Evolutionary conservation across 2,329 filamentous ascomycete species (phyloP).

Genomic region (Colletotrichum acutatum): DNA sequence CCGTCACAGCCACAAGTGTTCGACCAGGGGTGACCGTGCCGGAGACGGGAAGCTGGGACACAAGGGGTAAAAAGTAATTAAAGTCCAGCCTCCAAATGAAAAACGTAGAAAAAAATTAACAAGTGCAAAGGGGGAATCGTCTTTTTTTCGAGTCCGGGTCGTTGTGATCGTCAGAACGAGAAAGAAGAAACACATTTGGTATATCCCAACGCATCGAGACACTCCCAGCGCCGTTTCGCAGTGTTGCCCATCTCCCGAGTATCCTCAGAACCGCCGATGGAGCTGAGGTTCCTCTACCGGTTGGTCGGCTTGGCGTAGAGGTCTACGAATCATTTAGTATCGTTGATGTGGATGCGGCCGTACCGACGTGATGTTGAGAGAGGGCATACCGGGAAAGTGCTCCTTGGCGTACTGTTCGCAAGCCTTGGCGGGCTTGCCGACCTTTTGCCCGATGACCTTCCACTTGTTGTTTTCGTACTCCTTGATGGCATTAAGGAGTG

Average conservation of each 20-base stretch:
- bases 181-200: slow-evolving; percentile 36
- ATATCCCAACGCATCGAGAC: slow-evolving; percentile 38
- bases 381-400: slow-evolving; percentile 74
- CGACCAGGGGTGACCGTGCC: slow-evolving; percentile 4
- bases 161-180: slow-evolving; percentile 31
- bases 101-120: slow-evolving; percentile 36
- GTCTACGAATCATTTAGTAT: slow-evolving; percentile 48
- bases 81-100: slow-evolving; percentile 23
- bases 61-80: slow-evolving; percentile 7
- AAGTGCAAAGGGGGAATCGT: slow-evolving; percentile 35
- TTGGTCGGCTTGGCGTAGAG: slow-evolving; percentile 51
- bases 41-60: neutral
- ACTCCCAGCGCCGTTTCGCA: slow-evolving; percentile 34
- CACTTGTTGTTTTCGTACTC: slow-evolving; percentile 99
- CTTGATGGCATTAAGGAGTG: slow-evolving; percentile 92
- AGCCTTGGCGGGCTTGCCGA: slow-evolving; percentile 95
- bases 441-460: slow-evolving; percentile 96
- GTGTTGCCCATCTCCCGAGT: slow-evolving; percentile 34
- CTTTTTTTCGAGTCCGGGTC: slow-evolving; percentile 36
- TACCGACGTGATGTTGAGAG: slow-evolving; percentile 37
- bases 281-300: slow-evolving; percentile 45
- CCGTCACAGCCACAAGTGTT: slow-evolving; percentile 9
- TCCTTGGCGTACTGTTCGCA: slow-evolving; percentile 92
- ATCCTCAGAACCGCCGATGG: slow-evolving; percentile 36
- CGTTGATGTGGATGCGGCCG: slow-evolving; percentile 37